Evolutionary conservation across 2,329 filamentous ascomycete genomes (phyloP), one percentile per base, ranked within the genome.

Genomic region (Corinectria fuckeliana): DNA sequence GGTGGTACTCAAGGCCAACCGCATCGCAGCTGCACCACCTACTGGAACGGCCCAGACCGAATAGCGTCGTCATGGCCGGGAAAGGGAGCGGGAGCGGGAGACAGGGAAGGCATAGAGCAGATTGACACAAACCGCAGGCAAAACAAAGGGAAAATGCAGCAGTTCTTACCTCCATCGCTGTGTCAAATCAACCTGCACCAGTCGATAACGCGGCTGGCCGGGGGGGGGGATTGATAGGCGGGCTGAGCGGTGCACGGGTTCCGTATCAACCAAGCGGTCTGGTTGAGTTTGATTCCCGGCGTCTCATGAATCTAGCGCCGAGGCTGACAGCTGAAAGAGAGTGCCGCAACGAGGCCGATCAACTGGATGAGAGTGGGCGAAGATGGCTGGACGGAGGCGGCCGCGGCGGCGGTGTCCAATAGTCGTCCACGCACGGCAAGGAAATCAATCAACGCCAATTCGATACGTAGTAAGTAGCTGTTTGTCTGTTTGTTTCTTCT

Each of bases 131-230:
- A 20, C n/a, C 23, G 16, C 16, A 28, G 28, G 28, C n/a, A 30
- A 44, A 26, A 50, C 20, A 54, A 54, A 18, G 23, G 21, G 42
- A 44, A 39, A 21, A 41, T 16, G 32, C 28, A n/a, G 11, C 14
- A 26, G 34, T 48, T 38, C 56, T 59, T 55, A 59, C 56, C 56
- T 59, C 56, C 56, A 59, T 59, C 38, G 42, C 49, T 58, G 23
- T 30, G 42, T 58, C 50, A 53, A 53, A 28, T 47, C 56, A 53
- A 49, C 42, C 36, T 21, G 25, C 25, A 47, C 39, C 48, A 26
- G 44, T 47, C 21, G 50, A 54, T 49, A 50, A 32, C 39, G 41
- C 49, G 18, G 41, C 41, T 52, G 18, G 41, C 48, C 23, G n/a
- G 48, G 39, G 49, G 41, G 39, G 48, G 39, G 41, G 41, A 23